Evolutionary conservation across 73 alveolate genomes (phyloP), one percentile per base, ranked within the genome.

Genomic region (Tetrahymena malaccensis): DNA sequence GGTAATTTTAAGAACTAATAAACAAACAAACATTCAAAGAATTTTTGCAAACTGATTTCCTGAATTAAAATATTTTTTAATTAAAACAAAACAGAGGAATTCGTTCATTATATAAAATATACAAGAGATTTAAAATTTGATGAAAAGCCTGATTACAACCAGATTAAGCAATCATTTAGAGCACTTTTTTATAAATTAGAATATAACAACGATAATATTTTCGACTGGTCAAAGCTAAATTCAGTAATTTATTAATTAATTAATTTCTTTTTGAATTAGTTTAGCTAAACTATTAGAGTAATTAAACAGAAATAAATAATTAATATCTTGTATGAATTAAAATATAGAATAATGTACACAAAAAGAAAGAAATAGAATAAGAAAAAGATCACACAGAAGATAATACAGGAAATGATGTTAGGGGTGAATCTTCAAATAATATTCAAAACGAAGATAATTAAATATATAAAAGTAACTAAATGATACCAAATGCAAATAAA

Each of bases 101-200:
- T 96, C 85, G 96, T 96, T 16, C 43, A 25, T 4, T 96, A 83
- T 93, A 93, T 97, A 94, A 85, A 89, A 15, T 98, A 98, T 93
- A 58, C 96, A 50, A 85, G 97, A 44, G 44, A 93, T 33, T 85
- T 98, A 34, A 50, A 85, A 34, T 96, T 98, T 97, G 98, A 98
- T 25, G 99, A 97, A 16, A 95, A 95, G 55, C 99, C 99, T 40
- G 99, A 97, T 94, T 98, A 98, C 85, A 70, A 94, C 40, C 96
- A 94, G 85, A 55, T 98, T 35, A 94, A 98, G 33, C 55, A 96
- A 85, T 94, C 96, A n/a, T 96, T 98, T 83, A 97, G 94, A 95
- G 98, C 94, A 4, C 93, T 94, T 17, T 38, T 94, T 21, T 34
- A 50, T 33, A 50, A 35, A 22, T 34, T 93, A 43, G 84, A 93